These are phyloP conservation scores for Colletotrichum falcatum DNA, from an alignment of 2,329 filamentous ascomycete genomes.

Conservation along the genomic window DNA sequence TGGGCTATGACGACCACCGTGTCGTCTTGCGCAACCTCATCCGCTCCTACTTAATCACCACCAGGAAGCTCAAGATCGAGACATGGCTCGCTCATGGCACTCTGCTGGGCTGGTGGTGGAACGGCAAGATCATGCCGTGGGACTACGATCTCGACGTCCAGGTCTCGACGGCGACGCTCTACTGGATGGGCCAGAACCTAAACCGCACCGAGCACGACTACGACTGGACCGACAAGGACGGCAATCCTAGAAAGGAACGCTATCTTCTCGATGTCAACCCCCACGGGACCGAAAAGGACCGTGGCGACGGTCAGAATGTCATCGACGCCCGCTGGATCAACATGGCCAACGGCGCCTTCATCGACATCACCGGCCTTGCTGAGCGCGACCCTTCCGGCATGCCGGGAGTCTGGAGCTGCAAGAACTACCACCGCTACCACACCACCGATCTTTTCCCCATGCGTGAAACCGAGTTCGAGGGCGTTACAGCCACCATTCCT, in stretches of 20 bases:
- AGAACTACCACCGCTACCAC: constrained; percentile 81
- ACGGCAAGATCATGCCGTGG: constrained; percentile 81
- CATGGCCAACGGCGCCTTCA: constrained; percentile 78
- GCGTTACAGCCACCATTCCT: constrained; percentile 76
- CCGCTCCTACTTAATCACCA: constrained; percentile 78
- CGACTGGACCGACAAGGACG: constrained; percentile 57
- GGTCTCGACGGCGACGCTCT: constrained; percentile 75
- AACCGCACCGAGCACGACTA: constrained; percentile 77
- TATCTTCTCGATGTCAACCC: constrained; percentile 86
- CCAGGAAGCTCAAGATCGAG: constrained; percentile 74
- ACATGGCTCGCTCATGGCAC: constrained; percentile 92
- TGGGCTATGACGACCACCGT: constrained; percentile 75
- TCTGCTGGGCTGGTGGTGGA: constrained; percentile 92
- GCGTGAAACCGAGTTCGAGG: constrained; percentile 80
- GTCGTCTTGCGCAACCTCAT: constrained; percentile 76
- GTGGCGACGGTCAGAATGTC: constrained; percentile 78
- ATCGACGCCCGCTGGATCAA: constrained; percentile 91
- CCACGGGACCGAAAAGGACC: constrained; percentile 69
- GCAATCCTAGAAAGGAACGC: constrained; percentile 54
- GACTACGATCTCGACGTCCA: constrained; percentile 89
- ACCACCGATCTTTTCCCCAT: constrained; percentile 81
- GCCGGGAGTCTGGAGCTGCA: constrained; percentile 81
- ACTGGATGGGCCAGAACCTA: constrained; percentile 71
- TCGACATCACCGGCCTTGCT: constrained; percentile 83
- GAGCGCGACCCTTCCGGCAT: constrained; percentile 70